Conservation (phyloP, 352 stramenopile genomes). For the Thraustochytrium sp. region DNA sequence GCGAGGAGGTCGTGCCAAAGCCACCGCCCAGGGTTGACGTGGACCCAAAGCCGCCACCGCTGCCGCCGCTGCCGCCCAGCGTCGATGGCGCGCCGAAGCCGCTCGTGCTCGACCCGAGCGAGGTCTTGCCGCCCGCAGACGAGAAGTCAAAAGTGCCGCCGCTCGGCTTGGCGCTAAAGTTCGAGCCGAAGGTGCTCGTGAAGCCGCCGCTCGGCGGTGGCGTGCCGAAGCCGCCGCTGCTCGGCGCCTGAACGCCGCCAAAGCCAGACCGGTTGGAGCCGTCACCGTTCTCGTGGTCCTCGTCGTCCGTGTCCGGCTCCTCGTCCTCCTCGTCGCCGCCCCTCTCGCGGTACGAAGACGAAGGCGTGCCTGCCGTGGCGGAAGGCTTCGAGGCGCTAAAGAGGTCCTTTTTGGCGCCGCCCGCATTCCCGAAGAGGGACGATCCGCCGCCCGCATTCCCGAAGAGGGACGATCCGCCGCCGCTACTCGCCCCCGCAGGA, state of each 20-base stretch:
- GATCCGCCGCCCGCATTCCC: background rate
- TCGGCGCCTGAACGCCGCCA: background rate
- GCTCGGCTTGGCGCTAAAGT: too few species aligned
- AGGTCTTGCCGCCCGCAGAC: background rate
- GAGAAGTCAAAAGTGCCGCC: too few species aligned
- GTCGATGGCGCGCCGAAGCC: background rate
- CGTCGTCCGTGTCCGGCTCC: background rate
- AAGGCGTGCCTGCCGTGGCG: background rate
- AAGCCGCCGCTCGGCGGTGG: too few species aligned
- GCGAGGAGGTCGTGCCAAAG: background rate
- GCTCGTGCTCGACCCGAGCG: background rate
- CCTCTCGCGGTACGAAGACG: background rate
- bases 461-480: background rate
- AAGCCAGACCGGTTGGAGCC: background rate
- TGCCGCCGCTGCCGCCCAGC: background rate
- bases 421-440: background rate
- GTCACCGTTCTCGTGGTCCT: background rate
- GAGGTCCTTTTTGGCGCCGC: background rate
- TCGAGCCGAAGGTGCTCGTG: too few species aligned
- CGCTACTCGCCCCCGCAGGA: background rate
- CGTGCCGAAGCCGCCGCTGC: background rate
- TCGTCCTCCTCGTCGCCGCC: background rate
- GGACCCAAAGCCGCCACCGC: background rate
- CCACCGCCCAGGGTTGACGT: background rate
- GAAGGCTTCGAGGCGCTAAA: background rate